Evolutionary conservation across 257 asterid genomes (phyloP).

Genomic region (Solanum raphanifolium): DNA sequence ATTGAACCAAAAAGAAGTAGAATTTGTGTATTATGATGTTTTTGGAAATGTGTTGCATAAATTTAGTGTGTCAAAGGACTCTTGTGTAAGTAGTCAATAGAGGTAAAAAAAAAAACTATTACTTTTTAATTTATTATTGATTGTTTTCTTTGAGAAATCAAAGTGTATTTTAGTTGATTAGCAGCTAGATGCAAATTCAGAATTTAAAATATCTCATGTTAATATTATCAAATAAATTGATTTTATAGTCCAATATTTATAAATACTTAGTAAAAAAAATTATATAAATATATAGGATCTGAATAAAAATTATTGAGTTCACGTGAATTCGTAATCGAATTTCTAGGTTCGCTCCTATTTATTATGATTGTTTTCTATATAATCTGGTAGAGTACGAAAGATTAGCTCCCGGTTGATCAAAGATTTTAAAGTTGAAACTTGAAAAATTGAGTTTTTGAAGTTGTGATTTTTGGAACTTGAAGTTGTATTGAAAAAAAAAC

Average conservation of each 20-base stretch:
- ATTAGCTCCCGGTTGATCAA: fast-evolving
- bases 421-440: background rate
- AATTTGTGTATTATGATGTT: conserved; percentile 25
- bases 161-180: background rate
- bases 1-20: conserved; percentile 16
- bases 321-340: fast-evolving
- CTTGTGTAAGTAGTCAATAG: background rate
- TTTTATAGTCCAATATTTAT: background rate
- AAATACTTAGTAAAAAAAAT: background rate
- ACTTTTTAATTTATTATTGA: background rate
- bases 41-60: conserved; percentile 27
- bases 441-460: background rate
- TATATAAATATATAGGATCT: too few relatives aligned
- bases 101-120: background rate
- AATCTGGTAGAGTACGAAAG: background rate
- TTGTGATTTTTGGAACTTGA: too few relatives aligned
- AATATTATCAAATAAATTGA: background rate
- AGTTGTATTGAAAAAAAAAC: background rate
- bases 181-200: fast-evolving
- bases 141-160: background rate
- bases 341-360: fast-evolving
- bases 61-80: conserved; percentile 16
- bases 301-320: background rate
- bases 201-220: background rate
- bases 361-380: background rate